Percentiles rank a stretch among this genome's conserved stretches.
phyloP scores from a whole-genome alignment of 2,329 filamentous ascomycete genomes.

The Parasarocladium wereldwijsianum region DNA sequence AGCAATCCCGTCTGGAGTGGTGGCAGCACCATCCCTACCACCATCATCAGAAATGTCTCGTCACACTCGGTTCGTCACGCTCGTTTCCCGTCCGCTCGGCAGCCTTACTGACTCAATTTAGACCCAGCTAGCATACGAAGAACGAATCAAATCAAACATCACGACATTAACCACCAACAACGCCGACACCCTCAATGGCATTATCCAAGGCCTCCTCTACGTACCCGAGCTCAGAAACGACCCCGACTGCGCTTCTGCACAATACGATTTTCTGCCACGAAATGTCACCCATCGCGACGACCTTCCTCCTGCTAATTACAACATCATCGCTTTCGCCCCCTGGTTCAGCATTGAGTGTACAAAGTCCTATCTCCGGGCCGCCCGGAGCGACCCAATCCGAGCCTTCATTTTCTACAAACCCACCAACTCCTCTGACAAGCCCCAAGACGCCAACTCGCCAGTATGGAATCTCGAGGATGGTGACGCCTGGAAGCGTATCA shows the following conservation, averaged over 20 bases:
- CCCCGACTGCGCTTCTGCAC: conserved; percentile 48
- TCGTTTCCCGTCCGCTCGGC: neutral
- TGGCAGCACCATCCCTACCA: conserved; percentile 32
- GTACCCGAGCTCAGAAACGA: conserved; percentile 52
- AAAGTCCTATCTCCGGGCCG: conserved; percentile 51
- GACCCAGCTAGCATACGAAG: conserved; percentile 36
- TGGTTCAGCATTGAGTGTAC: conserved; percentile 71
- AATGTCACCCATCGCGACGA: conserved; percentile 63
- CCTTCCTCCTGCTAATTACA: conserved; percentile 54
- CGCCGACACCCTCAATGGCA: conserved; percentile 39
- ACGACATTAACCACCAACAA: conserved; percentile 63
- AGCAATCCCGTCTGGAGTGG: conserved; percentile 42
- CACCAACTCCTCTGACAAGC: conserved; percentile 38
- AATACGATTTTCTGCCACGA: conserved; percentile 50
- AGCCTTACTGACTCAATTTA: conserved; percentile 8
- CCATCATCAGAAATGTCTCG: conserved; percentile 41
- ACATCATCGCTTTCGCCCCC: conserved; percentile 68
- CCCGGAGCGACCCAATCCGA: conserved; percentile 42
- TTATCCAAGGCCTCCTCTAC: conserved; percentile 69
- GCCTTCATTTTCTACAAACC: conserved; percentile 51
- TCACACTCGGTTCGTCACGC: conserved; percentile 33
- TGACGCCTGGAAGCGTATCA: conserved; percentile 55
- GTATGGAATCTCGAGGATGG: conserved; percentile 59
- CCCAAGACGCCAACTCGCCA: conserved; percentile 48
- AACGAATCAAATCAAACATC: conserved; percentile 41